Percentiles rank a stretch among this genome's conserved stretches.
phyloP scores from a whole-genome alignment of 2,329 filamentous ascomycete species.

The Clarireedia hainanense region DNA sequence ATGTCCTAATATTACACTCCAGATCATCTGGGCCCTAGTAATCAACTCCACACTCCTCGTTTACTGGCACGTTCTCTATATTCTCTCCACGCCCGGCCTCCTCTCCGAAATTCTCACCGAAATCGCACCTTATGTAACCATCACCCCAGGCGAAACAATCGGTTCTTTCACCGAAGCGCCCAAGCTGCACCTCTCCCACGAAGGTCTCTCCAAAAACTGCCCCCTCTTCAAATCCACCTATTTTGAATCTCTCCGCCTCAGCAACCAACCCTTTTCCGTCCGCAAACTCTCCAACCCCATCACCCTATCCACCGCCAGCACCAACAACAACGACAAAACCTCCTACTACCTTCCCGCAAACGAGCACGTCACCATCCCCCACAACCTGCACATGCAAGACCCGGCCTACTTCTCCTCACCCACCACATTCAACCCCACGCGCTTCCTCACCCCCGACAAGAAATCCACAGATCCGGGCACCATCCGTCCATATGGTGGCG shows the following conservation, averaged over 20 bases:
- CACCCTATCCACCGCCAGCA: conserved; percentile 15
- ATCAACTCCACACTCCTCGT: conserved; percentile 43
- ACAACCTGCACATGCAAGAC: conserved; percentile 37
- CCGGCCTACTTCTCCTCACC: conserved; percentile 32
- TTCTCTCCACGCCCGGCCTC: conserved; percentile 35
- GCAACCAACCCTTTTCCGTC: conserved; percentile 35
- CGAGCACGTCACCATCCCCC: conserved; percentile 36
- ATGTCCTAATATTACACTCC: not conserved
- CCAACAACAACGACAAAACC: conserved; percentile 21
- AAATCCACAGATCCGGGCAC: conserved; percentile 22
- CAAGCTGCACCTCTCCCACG: conserved; percentile 34
- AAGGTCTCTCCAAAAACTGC: conserved; percentile 35
- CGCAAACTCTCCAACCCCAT: conserved; percentile 34
- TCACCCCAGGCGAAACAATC: conserved; percentile 27
- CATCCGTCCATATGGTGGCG: conserved; percentile 42
- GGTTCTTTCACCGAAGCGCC: conserved; percentile 27
- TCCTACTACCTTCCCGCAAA: conserved; percentile 35
- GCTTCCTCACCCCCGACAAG: conserved; percentile 33
- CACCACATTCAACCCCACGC: conserved; percentile 34
- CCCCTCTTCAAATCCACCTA: conserved; percentile 38
- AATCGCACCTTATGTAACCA: conserved; percentile 34
- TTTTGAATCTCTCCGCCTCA: conserved; percentile 38
- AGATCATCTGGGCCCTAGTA: conserved; percentile 46
- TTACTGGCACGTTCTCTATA: conserved; percentile 43
- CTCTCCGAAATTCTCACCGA: conserved; percentile 37